A percentile compares a stretch with the other conserved stretches of the same genome.
Conservation (phyloP, 1,139 yeast genomes). For the Zygosaccharomyces pseudobailii region DNA sequence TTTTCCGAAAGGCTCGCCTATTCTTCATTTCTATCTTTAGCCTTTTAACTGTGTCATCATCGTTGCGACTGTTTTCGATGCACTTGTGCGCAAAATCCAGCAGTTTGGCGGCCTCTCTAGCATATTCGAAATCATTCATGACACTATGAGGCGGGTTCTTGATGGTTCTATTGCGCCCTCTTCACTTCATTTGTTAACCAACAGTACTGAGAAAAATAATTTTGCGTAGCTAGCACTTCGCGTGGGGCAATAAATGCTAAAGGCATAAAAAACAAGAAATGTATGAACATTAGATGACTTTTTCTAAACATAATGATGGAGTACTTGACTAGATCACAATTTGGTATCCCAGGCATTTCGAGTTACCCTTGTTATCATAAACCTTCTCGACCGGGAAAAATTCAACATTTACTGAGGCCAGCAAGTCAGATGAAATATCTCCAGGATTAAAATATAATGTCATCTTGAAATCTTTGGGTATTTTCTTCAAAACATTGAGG, state of each 20-base stretch:
- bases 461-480: constrained; percentile 1
- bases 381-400: constrained; percentile 26
- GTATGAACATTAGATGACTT: background rate
- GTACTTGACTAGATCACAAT: constrained; percentile 3
- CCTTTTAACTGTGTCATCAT: background rate
- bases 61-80: background rate
- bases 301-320: background rate
- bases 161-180: background rate
- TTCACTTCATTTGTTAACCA: too few species aligned
- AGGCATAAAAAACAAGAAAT: background rate
- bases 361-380: constrained; percentile 23
- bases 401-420: constrained; percentile 15
- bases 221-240: too few species aligned
- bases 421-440: background rate
- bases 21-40: constrained; percentile 4
- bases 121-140: constrained; percentile 8
- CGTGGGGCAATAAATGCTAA: too few species aligned
- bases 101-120: constrained; percentile 12
- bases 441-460: constrained; percentile 20
- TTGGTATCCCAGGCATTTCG: constrained; percentile 21
- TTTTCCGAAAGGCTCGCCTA: constrained; percentile 6
- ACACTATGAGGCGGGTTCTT: background rate
- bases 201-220: too few species aligned
- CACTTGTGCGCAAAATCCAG: constrained; percentile 11
- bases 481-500: background rate